Percentiles rank a stretch among this genome's conserved stretches.
Conservation (phyloP, 83 land plant species). For the Larix sibirica region DNA sequence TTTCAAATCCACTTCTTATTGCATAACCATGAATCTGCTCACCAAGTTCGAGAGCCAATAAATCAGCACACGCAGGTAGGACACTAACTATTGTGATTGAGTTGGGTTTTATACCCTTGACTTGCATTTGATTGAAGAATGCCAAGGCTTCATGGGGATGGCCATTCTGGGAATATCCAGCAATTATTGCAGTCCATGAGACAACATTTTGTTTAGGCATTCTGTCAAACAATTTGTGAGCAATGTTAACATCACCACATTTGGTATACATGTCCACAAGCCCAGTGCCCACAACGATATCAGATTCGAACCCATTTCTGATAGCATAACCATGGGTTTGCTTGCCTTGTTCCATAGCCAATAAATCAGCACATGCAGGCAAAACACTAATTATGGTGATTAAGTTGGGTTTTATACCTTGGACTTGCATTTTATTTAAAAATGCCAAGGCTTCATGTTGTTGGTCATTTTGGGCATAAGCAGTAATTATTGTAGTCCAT, state of each 20-base stretch:
- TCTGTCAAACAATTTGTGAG: conserved; percentile 42
- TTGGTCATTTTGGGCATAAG: too few species aligned
- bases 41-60: too few species aligned
- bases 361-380: too few species aligned
- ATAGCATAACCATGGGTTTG: conserved; percentile 33
- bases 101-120: too few species aligned
- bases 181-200: conserved; percentile 69
- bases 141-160: conserved; percentile 39
- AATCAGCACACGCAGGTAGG: too few species aligned
- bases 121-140: conserved; percentile 34
- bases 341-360: conserved; percentile 14
- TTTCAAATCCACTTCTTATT: conserved; percentile 31
- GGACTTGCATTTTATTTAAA: too few species aligned
- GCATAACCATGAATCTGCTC: too few species aligned
- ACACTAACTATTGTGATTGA: too few species aligned
- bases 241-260: conserved; percentile 39
- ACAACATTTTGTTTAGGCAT: conserved; percentile 32
- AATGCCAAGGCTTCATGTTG: too few species aligned
- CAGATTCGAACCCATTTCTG: conserved; percentile 43
- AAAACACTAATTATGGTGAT: too few species aligned
- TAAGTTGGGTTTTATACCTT: too few species aligned
- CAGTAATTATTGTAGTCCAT: too few species aligned
- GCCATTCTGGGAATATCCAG: conserved; percentile 46
- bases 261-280: conserved; percentile 62
- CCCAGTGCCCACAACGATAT: conserved; percentile 46